phyloP scores from a whole-genome alignment of 1,284 basidiomycete genomes.

The Mycosarcoma maydis region DNA sequence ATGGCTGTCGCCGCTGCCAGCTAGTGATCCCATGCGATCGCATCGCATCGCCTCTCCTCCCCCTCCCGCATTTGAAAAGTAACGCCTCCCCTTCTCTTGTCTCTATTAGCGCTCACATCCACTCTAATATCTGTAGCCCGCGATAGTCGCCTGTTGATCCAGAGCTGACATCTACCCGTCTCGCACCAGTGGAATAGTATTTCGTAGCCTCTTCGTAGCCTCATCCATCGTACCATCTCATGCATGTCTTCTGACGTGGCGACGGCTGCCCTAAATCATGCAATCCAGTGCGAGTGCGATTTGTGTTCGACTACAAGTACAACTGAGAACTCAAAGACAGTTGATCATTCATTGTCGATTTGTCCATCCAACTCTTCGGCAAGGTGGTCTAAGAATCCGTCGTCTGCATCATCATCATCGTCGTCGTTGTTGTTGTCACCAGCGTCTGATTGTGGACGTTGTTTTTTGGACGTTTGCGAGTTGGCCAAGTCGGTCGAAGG shows the following conservation, averaged over 20 bases:
- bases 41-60: background rate
- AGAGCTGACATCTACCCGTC: constrained; percentile 1
- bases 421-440: constrained; percentile 33
- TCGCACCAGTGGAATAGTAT: background rate
- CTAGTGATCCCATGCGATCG: too few relatives aligned
- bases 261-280: too few relatives aligned
- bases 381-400: constrained; percentile 57
- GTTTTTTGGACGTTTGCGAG: constrained; percentile 49
- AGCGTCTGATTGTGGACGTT: constrained; percentile 5
- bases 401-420: constrained; percentile 37
- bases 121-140: too few relatives aligned
- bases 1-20: constrained; percentile 44
- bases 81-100: background rate
- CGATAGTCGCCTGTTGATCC: constrained; percentile 21
- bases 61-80: constrained; percentile 1
- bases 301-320: constrained; percentile 13
- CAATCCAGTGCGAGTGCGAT: too few relatives aligned
- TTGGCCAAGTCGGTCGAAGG: constrained; percentile 12
- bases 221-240: too few relatives aligned
- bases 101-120: background rate
- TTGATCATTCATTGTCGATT: constrained; percentile 39
- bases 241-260: background rate
- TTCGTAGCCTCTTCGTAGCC: background rate
- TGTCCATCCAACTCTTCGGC: constrained; percentile 59
- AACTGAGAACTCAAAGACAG: too few relatives aligned